Evolutionary conservation across 2,329 filamentous ascomycete genomes (phyloP), one percentile per base, ranked within the genome.

Genomic region (Penicillium sclerotiorum): DNA sequence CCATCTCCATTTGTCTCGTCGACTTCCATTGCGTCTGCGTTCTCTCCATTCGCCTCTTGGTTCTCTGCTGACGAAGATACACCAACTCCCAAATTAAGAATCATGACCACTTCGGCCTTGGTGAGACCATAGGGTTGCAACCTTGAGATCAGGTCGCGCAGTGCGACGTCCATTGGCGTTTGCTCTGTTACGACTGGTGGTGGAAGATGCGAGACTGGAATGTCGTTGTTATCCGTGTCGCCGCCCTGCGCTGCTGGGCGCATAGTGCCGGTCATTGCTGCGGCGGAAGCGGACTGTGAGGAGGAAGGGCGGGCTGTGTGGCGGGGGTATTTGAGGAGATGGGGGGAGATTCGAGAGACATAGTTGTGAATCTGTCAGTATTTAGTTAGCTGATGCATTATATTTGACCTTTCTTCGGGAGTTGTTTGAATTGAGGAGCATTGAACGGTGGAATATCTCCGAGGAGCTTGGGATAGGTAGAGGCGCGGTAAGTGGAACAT

Each of bases 91-190:
- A 77, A 57, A 50, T 78, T 77, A 17, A 77, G 56, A 43, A 77
- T 69, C 66, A 72, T 76, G 15, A 76, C 54, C 8, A 75, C 71
- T 58, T 78, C 75, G 0, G 71, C 73, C 57, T 78, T 77, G 22
- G 74, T 77, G 15, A 77, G 60, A 13, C 66, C 67, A 41, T 69
- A 76, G 0, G 71, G 70, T 36, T 68, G 63, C 5, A 77, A 53
- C 12, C 61, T 61, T 1, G 56, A 57, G 20, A 77, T 63, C 4
- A 76, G 58, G 8, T 65, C 58, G 8, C 67, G 66, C 13, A 77
- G 58, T 1, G 72, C 72, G 4, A 55, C 51, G 39, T 75, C 73
- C 30, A 74, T 64, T 0, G 68, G 64, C 13, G 71, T 73, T 9
- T 47, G 49, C 15, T 61, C 57, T 9, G 46, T 39, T 9, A 46